Evolutionary conservation across 495 filamentous ascomycete species (phyloP).

Genomic region (Aspergillus panamensis): DNA sequence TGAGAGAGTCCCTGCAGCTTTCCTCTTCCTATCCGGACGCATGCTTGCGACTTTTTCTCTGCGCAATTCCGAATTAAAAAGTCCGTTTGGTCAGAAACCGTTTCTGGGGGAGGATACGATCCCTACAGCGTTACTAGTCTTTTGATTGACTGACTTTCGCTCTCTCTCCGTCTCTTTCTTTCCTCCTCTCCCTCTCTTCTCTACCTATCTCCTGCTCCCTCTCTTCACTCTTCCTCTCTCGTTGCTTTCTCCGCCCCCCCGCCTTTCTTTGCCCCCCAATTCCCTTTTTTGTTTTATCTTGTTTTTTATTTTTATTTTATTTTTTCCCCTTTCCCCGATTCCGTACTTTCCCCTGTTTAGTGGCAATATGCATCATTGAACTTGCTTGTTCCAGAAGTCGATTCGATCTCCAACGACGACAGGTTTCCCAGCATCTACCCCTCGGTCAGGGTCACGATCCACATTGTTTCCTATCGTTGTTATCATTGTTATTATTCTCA

Average conservation of each 20-base stretch:
- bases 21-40: slow-evolving; percentile 29
- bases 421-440: slow-evolving; percentile 19
- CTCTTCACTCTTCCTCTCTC: slow-evolving; percentile 8
- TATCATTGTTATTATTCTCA: slow-evolving; percentile 15
- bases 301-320: background rate
- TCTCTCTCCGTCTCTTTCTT: slow-evolving; percentile 8
- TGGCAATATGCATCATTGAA: slow-evolving; percentile 26
- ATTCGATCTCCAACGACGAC: slow-evolving; percentile 23
- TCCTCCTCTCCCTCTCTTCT: slow-evolving; percentile 16
- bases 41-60: slow-evolving; percentile 25
- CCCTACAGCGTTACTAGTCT: slow-evolving; percentile 19
- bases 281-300: background rate
- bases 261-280: slow-evolving; percentile 2
- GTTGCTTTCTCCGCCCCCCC: slow-evolving; percentile 3
- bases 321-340: background rate
- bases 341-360: slow-evolving; percentile 9
- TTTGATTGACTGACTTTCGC: slow-evolving; percentile 7
- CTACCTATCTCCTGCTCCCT: background rate
- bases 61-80: slow-evolving; percentile 38
- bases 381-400: slow-evolving; percentile 19
- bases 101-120: slow-evolving; percentile 18
- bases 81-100: slow-evolving; percentile 32
- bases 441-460: slow-evolving; percentile 20
- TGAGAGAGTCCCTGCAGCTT: slow-evolving; percentile 39
- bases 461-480: slow-evolving; percentile 22